These are phyloP conservation scores for Annona squamosa DNA, from an alignment of 164 flowering plant species.

Conservation along the genomic window DNA sequence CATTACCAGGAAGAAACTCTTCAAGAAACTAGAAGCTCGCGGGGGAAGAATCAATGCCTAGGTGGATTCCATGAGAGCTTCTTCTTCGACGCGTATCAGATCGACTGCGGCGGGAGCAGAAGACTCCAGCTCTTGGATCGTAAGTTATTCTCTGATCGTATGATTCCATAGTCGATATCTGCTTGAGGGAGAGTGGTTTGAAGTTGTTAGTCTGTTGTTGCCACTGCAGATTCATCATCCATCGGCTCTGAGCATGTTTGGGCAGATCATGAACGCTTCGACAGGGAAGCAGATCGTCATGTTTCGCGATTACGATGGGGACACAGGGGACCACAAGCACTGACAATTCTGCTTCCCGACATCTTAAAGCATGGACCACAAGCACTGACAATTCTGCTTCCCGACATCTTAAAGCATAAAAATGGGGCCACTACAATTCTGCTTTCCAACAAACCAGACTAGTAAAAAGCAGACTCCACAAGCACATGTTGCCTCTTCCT, in stretches of 20 bases:
- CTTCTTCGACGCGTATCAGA: slow-evolving; percentile 66
- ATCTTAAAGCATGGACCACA: too few relatives aligned
- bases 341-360: too few relatives aligned
- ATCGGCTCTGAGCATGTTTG: slow-evolving; percentile 71
- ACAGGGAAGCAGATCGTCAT: slow-evolving; percentile 76
- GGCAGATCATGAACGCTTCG: slow-evolving; percentile 51
- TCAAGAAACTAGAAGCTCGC: slow-evolving; percentile 35
- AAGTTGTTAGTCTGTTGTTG: too few relatives aligned
- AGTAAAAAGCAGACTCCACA: too few relatives aligned
- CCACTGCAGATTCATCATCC: slow-evolving; percentile 53
- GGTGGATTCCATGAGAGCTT: slow-evolving; percentile 77
- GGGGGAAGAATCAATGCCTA: slow-evolving; percentile 40
- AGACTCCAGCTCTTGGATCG: slow-evolving; percentile 34
- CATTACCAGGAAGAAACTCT: slow-evolving; percentile 27
- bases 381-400: too few relatives aligned
- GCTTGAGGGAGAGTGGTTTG: too few relatives aligned
- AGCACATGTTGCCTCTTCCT: too few relatives aligned
- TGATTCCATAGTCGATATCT: too few relatives aligned
- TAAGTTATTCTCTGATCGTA: slow-evolving; percentile 10
- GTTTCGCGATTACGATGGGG: slow-evolving; percentile 92
- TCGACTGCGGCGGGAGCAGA: slow-evolving; percentile 23
- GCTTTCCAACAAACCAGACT: too few relatives aligned
- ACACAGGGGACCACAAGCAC: too few relatives aligned
- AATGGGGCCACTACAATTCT: too few relatives aligned
- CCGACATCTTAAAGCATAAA: too few relatives aligned